Evolutionary conservation across 1,284 basidiomycete genomes (phyloP), one percentile per base, ranked within the genome.

Genomic region (Naganishia sp.): DNA sequence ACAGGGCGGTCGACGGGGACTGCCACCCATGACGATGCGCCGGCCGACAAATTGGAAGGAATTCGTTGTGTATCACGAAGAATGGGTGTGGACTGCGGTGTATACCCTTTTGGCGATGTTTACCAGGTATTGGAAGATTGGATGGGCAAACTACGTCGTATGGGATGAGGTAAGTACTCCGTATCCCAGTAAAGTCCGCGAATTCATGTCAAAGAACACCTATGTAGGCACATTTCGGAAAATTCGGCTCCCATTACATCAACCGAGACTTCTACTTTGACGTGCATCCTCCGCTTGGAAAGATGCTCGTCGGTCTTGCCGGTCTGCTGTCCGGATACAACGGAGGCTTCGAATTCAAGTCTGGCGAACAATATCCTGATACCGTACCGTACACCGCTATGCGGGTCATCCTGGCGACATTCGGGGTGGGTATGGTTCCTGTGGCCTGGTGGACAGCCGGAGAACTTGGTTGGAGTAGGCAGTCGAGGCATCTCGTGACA

Each of bases 281-380:
- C 76, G 94, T 96, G n/a, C 95, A 99, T 76, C 95, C 95, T 2
- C 95, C 95, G 0, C 85, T 99, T 43, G 95, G 96, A 25, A 99
- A 99, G 83, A 98, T 99, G 93, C 85, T 99, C 65, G 95, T 99
- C 63, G 95, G 93, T 6, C 84, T 99, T 21, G 92, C 89, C 2
- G 95, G 96, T 25, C 83, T 94, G 63, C 80, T 99, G 69, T 85
- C 92, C 5, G 95, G 96, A 54, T 99, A 97, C 78, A 86, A 94
- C 71, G 95, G 95, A 21, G 79, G 83, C 28, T 99, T 92, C 74
- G 95, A 97, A 68, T 99, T 97, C 83, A 93, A 95, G 79, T 94
- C 92, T 66, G 96, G 95, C 2, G 87, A 86, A 68, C 81, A 81
- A 53, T 99, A 99, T 78, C 92, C 94, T 0, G 85, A 86, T 3